Evolutionary conservation across 148 eudicot species (phyloP).

Genomic region (Amaranthus hypochondriacus): DNA sequence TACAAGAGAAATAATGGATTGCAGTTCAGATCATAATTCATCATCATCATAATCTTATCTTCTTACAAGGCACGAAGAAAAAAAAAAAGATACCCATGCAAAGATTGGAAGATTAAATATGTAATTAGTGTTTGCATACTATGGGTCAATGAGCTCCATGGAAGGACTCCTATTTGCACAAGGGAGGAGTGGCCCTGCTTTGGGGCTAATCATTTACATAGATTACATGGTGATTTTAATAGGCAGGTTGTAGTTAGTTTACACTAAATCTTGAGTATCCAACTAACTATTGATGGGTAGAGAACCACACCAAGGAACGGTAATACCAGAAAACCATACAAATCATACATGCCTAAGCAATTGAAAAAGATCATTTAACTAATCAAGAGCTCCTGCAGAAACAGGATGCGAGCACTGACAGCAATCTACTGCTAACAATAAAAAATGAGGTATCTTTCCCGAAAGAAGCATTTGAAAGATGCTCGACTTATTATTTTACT

Average conservation of each 20-base stretch:
- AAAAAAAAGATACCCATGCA: neutral
- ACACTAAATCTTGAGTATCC: too few species aligned
- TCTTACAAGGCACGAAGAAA: neutral
- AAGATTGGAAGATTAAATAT: neutral
- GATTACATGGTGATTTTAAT: too few species aligned
- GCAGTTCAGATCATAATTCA: conserved; percentile 12
- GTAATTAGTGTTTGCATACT: neutral
- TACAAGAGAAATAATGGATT: conserved; percentile 19
- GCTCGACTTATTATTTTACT: too few species aligned
- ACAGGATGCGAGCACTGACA: neutral
- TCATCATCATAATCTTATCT: neutral
- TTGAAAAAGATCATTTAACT: neutral
- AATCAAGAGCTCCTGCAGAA: too few species aligned
- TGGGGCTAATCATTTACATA: too few species aligned
- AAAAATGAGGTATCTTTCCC: too few species aligned
- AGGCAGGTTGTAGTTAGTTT: too few species aligned
- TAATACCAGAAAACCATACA: neutral
- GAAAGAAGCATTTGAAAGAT: too few species aligned
- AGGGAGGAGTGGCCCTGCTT: too few species aligned
- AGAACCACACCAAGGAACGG: neutral
- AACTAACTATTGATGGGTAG: too few species aligned
- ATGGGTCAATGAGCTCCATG: neutral
- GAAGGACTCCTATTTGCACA: too few species aligned
- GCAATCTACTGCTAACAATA: neutral
- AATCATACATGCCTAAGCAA: neutral